Conservation (phyloP, 257 asterid genomes). For the Thymus quinquecostatus region DNA sequence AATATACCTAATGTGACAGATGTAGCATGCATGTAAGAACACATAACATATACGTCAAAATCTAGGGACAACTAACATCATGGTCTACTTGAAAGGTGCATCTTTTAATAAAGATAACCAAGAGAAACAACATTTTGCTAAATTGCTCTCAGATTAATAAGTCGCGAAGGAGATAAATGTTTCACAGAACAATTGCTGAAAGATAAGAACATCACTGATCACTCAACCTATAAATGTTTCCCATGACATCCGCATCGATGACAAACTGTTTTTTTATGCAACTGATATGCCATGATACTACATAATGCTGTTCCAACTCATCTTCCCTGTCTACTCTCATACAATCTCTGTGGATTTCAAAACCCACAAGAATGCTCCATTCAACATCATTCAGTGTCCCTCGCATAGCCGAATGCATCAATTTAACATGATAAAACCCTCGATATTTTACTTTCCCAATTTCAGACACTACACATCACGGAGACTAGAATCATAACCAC, state of each 20-base stretch:
- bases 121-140: slow-evolving; percentile 1
- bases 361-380: background rate
- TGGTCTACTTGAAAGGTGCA: background rate
- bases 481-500: background rate
- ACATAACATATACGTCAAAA: background rate
- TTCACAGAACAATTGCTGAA: background rate
- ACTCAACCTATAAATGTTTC: background rate
- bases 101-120: background rate
- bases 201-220: too few species aligned
- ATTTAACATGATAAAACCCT: background rate
- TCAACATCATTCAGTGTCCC: slow-evolving; percentile 5
- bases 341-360: background rate
- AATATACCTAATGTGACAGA: background rate
- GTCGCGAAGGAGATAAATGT: background rate
- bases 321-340: slow-evolving; percentile 12
- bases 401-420: background rate
- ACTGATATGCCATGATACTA: background rate
- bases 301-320: background rate
- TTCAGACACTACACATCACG: slow-evolving; percentile 2
- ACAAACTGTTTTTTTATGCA: background rate
- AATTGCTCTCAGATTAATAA: background rate
- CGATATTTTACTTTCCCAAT: background rate
- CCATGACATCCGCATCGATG: background rate
- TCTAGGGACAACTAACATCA: slow-evolving; percentile 3
- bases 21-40: background rate